Conservation (phyloP, 1,139 yeast genomes). For the Kurtzmaniella quercitrusa region DNA sequence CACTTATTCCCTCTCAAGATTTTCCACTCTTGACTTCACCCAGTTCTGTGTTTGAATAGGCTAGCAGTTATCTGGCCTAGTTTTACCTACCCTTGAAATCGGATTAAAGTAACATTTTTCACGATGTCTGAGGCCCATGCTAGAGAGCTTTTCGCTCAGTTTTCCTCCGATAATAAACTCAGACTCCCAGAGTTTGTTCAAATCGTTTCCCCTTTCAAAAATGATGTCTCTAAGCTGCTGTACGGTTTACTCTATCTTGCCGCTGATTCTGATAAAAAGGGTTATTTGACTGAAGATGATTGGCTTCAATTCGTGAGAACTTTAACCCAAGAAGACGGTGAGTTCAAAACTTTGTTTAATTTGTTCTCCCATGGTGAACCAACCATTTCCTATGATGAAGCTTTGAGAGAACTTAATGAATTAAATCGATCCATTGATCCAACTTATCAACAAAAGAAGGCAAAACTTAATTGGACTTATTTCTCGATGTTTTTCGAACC, state of each 20-base stretch:
- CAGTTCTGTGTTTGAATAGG: neutral
- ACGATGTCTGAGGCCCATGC: constrained; percentile 27
- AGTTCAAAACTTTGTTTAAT: constrained; percentile 52
- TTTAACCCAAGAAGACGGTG: constrained; percentile 54
- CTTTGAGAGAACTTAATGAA: constrained; percentile 33
- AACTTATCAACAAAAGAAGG: constrained; percentile 36
- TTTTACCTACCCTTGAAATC: neutral
- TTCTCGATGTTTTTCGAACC: constrained; percentile 42
- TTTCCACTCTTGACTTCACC: neutral
- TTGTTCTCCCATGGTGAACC: constrained; percentile 36
- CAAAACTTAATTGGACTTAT: constrained; percentile 44
- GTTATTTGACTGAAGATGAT: constrained; percentile 55
- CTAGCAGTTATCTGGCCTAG: neutral
- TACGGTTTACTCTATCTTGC: constrained; percentile 55
- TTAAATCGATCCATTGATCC: constrained; percentile 43
- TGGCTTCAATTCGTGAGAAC: constrained; percentile 57
- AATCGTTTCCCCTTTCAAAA: constrained; percentile 39
- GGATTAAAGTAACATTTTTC: neutral
- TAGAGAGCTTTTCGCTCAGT: constrained; percentile 37
- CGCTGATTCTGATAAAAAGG: constrained; percentile 61
- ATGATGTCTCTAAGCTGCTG: constrained; percentile 38
- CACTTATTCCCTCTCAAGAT: neutral
- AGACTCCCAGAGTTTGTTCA: constrained; percentile 34
- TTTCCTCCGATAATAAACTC: constrained; percentile 24
- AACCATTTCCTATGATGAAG: constrained; percentile 33